Percentiles rank a stretch among this genome's conserved stretches.
phyloP scores from a whole-genome alignment of 2,329 filamentous ascomycete species.

The Nemania sp. region DNA sequence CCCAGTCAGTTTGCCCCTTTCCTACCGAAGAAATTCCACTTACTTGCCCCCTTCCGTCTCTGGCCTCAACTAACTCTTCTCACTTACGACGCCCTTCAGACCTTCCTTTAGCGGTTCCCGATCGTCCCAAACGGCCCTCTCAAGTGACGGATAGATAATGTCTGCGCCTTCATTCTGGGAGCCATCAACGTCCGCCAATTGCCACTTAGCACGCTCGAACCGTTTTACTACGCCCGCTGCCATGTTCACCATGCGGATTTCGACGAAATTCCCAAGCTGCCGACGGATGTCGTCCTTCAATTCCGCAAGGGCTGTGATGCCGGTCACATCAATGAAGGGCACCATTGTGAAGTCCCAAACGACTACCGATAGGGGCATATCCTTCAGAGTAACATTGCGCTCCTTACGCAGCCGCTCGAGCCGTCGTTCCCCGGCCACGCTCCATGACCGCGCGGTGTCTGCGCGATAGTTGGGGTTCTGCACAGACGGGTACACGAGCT shows the following conservation, averaged over 20 bases:
- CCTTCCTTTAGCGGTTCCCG: conserved; percentile 48
- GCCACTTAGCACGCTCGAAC: conserved; percentile 48
- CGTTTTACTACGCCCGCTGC: conserved; percentile 40
- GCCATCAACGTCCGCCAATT: conserved; percentile 45
- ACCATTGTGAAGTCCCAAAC: conserved; percentile 49
- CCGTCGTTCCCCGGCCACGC: conserved; percentile 47
- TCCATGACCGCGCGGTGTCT: conserved; percentile 48
- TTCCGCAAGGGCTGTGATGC: conserved; percentile 49
- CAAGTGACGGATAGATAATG: conserved; percentile 47
- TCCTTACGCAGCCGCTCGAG: conserved; percentile 47
- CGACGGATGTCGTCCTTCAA: conserved; percentile 50
- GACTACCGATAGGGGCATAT: conserved; percentile 47
- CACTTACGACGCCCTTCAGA: conserved; percentile 46
- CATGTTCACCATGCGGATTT: conserved; percentile 48
- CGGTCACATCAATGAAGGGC: conserved; percentile 50
- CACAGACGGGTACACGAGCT: conserved; percentile 49
- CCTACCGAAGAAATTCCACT: background rate
- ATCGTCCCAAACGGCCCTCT: conserved; percentile 49
- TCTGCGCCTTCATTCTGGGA: conserved; percentile 42
- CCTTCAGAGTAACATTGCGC: conserved; percentile 42
- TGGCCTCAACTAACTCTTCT: conserved; percentile 43
- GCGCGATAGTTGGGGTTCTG: conserved; percentile 42
- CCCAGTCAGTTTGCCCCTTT: conserved; percentile 14
- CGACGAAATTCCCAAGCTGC: conserved; percentile 46
- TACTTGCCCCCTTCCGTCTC: background rate